phyloP scores from a whole-genome alignment of 2,329 filamentous ascomycete genomes.

The Elsinoe fawcettii region DNA sequence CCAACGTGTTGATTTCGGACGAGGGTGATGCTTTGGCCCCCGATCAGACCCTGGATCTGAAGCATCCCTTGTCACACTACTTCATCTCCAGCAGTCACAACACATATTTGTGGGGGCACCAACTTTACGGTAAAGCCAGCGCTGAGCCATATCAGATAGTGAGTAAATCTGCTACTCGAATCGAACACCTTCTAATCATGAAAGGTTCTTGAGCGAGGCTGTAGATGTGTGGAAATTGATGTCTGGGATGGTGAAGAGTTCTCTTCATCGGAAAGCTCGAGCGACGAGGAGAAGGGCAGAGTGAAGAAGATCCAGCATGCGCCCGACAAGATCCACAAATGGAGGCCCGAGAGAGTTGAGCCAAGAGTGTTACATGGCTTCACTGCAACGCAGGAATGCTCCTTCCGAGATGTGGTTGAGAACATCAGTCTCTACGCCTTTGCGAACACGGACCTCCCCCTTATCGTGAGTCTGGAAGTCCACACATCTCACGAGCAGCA shows the following conservation, averaged over 20 bases:
- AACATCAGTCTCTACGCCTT: constrained; percentile 76
- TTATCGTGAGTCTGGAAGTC: constrained; percentile 89
- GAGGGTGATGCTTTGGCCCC: constrained; percentile 41
- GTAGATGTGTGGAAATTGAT: constrained; percentile 89
- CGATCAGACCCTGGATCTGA: constrained; percentile 25
- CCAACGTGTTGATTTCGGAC: constrained; percentile 35
- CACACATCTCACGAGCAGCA: constrained; percentile 79
- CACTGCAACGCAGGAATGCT: constrained; percentile 76
- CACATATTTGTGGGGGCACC: constrained; percentile 82
- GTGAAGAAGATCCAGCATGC: constrained; percentile 27
- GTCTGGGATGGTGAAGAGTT: constrained; percentile 73
- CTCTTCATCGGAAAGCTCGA: constrained; percentile 34
- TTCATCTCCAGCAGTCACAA: constrained; percentile 95
- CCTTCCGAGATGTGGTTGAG: constrained; percentile 78
- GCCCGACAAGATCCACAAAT: constrained; percentile 9
- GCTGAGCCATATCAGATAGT: constrained; percentile 71
- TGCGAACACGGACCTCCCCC: constrained; percentile 59
- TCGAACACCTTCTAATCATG: not conserved
- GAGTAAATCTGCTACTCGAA: constrained; percentile 31
- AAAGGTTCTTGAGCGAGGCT: constrained; percentile 56
- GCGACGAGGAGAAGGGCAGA: constrained; percentile 27
- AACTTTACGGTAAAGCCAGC: constrained; percentile 69
- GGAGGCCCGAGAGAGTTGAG: constrained; percentile 23
- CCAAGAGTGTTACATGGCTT: constrained; percentile 41
- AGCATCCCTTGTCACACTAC: constrained; percentile 69